Evolutionary conservation across 331 rosid genomes (phyloP), one percentile per base, ranked within the genome.

Genomic region (Pyrus hybrid): DNA sequence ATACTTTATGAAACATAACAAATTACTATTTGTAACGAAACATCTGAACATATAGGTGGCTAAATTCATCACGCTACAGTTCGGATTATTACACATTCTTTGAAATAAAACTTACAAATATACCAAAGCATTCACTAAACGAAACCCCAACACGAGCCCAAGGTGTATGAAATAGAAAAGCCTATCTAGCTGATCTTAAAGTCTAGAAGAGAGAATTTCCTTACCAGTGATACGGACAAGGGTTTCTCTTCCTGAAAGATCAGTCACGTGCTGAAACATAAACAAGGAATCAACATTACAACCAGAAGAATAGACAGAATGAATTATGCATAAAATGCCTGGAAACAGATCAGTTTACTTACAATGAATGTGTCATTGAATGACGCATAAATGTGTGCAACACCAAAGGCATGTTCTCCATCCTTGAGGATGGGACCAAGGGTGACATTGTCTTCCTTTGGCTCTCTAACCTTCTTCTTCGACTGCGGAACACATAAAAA

Each of bases 161-260:
- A 0, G 14, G 23, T 28, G 14, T 63, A 7, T 30, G 11, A 66
- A 2, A 11, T 18, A 5, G 49, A 66, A 33, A 32, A 17, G 25
- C 0, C 12, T 17, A 33, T 18, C 11, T 66, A 9, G 70, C 18
- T 20, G 26, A 66, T 11, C 5, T 7, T 8, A 11, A 10, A 60
- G 0, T 25, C 16, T 8, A n/a, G 3, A 74, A 41, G 29, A 64
- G 37, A 45, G 57, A 26, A 10, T 49, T 25, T 18, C 3, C 73
- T 33, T 82, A 93, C 97, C 96, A 22, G 97, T 90, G 45, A 92
- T 90, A 4, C 97, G 96, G 13, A 94, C 96, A 37, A 94, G 93
- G n/a, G 99, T 94, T 90, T 94, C 97, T 61, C 97, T 84, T 37
- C 99, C 97, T 29, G 99, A 94, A 45, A 94, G 78, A 88, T 94